A percentile compares a stretch with the other conserved stretches of the same genome.
phyloP scores from a whole-genome alignment of 192 early-diverging fungal genomes.

The Borealophlyctis nickersoniae region DNA sequence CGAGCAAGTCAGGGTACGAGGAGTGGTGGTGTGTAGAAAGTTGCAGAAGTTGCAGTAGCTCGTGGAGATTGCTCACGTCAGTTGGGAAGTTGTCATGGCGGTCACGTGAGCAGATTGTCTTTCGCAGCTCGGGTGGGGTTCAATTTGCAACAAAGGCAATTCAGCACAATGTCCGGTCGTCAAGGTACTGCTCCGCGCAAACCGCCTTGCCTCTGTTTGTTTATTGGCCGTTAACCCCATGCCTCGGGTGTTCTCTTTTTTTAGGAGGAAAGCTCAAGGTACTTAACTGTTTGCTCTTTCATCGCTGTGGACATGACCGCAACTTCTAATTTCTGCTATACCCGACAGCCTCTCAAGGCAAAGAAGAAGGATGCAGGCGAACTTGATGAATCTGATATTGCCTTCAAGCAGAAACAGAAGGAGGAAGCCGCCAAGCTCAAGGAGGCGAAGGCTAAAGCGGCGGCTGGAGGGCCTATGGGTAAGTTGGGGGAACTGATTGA shows the following conservation, averaged over 20 bases:
- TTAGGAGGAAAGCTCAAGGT: conserved; percentile 76
- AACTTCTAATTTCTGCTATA: background rate
- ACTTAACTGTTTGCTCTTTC: too few species aligned
- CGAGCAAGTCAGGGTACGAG: too few species aligned
- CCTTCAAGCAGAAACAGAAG: conserved; percentile 76
- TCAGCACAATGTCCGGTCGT: conserved; percentile 55
- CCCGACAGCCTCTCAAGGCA: conserved; percentile 70
- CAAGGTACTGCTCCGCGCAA: conserved; percentile 40
- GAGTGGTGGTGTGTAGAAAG: too few species aligned
- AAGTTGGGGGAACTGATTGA: background rate
- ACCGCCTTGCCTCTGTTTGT: background rate
- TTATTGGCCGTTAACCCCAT: background rate
- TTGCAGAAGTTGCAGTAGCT: too few species aligned
- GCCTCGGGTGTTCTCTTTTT: background rate
- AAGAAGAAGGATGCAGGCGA: conserved; percentile 67
- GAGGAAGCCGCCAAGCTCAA: conserved; percentile 77
- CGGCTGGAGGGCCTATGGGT: conserved; percentile 23
- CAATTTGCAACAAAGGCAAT: too few species aligned
- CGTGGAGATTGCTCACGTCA: too few species aligned
- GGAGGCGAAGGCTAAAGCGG: conserved; percentile 64
- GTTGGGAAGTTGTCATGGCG: too few species aligned
- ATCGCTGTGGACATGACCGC: background rate
- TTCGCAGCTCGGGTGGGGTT: too few species aligned
- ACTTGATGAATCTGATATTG: conserved; percentile 68
- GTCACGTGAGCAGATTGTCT: too few species aligned